A percentile compares a stretch with the other conserved stretches of the same genome.
Conservation (phyloP, 164 flowering plant species). For the Umbellularia californica region DNA sequence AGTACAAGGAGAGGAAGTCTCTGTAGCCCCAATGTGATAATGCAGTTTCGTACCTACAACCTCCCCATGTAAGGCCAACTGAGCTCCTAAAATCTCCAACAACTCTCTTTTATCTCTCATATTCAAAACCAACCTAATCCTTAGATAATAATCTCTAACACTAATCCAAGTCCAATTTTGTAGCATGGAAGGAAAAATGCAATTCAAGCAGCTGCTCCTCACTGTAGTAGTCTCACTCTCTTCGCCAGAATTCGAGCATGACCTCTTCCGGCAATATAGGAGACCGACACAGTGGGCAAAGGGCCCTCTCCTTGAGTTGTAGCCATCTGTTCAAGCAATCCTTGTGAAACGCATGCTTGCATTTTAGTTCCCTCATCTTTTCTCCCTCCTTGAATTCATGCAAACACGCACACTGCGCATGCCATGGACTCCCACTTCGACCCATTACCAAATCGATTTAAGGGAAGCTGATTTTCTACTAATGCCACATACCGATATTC, state of each 20-base stretch:
- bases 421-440: background rate
- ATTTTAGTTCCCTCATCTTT: constrained; percentile 1
- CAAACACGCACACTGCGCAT: constrained; percentile 13
- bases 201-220: background rate
- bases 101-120: too few species aligned
- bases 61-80: too few species aligned
- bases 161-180: too few species aligned
- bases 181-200: too few species aligned
- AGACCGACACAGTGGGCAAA: background rate
- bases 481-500: background rate
- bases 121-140: too few species aligned
- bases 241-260: background rate
- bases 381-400: constrained; percentile 9
- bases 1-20: too few species aligned
- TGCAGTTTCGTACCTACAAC: too few species aligned
- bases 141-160: too few species aligned
- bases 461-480: background rate
- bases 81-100: too few species aligned
- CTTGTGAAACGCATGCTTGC: constrained; percentile 12
- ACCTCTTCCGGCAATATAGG: constrained; percentile 7
- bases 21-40: too few species aligned
- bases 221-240: background rate
- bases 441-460: background rate
- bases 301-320: background rate
- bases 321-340: constrained; percentile 12